Conservation (phyloP, 257 asterid genomes). For the Primulina huaijiensis region DNA sequence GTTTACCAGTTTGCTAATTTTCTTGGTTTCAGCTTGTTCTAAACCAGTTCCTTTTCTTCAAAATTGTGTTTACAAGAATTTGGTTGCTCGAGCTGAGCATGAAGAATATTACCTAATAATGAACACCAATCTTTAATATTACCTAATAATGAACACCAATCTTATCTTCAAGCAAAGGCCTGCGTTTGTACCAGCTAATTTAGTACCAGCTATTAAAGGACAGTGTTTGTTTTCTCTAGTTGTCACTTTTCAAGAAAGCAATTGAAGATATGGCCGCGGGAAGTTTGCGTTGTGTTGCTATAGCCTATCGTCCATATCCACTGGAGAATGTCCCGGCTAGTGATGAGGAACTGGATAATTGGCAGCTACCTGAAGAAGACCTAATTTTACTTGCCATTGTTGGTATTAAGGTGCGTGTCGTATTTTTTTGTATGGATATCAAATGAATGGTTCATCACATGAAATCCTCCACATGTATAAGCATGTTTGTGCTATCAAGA, state of each 20-base stretch:
- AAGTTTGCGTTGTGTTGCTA: slow-evolving; percentile 93
- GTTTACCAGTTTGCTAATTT: slow-evolving; percentile 32
- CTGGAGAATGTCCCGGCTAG: slow-evolving; percentile 55
- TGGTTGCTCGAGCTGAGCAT: slow-evolving; percentile 5
- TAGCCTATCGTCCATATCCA: slow-evolving; percentile 58
- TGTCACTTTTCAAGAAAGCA: slow-evolving; percentile 47
- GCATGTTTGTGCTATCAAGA: neutral
- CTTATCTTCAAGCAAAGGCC: slow-evolving; percentile 13
- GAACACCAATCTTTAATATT: neutral
- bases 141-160: neutral
- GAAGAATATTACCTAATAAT: neutral
- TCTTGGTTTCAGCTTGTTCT: slow-evolving; percentile 1
- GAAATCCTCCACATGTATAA: neutral
- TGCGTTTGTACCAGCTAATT: slow-evolving; percentile 11
- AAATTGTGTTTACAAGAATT: neutral
- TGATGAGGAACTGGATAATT: slow-evolving; percentile 64
- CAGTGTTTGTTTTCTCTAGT: slow-evolving; percentile 37
- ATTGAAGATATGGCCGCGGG: slow-evolving; percentile 79
- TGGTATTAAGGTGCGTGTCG: slow-evolving; percentile 75
- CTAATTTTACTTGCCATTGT: slow-evolving; percentile 80
- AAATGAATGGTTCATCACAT: slow-evolving; percentile 2
- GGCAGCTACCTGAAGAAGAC: slow-evolving; percentile 84
- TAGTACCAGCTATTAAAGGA: slow-evolving; percentile 17
- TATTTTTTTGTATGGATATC: slow-evolving; percentile 1
- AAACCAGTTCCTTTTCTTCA: slow-evolving; percentile 2